phyloP scores from a whole-genome alignment of 2,329 filamentous ascomycete genomes.

The Cercospora canescens region DNA sequence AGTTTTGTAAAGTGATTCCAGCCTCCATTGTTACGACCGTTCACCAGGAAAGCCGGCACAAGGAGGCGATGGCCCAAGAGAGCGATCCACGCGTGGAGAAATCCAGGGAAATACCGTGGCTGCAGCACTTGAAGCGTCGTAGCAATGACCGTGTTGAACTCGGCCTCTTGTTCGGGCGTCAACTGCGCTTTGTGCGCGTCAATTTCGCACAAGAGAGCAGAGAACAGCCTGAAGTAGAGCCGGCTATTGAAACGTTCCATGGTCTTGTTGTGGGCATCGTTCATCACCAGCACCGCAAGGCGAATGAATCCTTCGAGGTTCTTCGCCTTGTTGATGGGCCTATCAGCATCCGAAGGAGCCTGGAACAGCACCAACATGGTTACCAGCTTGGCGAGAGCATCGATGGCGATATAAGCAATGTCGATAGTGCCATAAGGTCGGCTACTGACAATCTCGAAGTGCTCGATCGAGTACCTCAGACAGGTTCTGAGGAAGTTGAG shows the following conservation, averaged over 20 bases:
- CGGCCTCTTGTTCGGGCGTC: slow-evolving; percentile 40
- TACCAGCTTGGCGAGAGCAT: slow-evolving; percentile 81
- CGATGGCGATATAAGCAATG: slow-evolving; percentile 64
- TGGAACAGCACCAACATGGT: slow-evolving; percentile 73
- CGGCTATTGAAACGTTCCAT: slow-evolving; percentile 82
- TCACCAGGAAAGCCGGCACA: slow-evolving; percentile 71
- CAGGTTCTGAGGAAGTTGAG: slow-evolving; percentile 77
- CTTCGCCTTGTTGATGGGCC: slow-evolving; percentile 63
- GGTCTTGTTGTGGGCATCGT: slow-evolving; percentile 78
- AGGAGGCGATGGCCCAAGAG: slow-evolving; percentile 84
- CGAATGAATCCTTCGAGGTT: slow-evolving; percentile 78
- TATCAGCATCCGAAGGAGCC: slow-evolving; percentile 58
- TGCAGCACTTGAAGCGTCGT: slow-evolving; percentile 71
- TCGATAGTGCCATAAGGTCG: slow-evolving; percentile 60
- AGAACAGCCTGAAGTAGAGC: slow-evolving; percentile 89
- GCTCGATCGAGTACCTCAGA: slow-evolving; percentile 75
- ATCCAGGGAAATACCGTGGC: slow-evolving; percentile 75
- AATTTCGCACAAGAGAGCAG: slow-evolving; percentile 77
- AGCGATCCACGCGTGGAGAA: slow-evolving; percentile 80
- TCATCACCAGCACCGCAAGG: slow-evolving; percentile 77
- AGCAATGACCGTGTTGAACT: slow-evolving; percentile 72
- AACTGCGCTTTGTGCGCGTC: slow-evolving; percentile 29
- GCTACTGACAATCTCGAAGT: slow-evolving; percentile 71
- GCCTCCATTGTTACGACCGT: slow-evolving; percentile 48
- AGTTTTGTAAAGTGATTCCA: slow-evolving; percentile 76